A percentile compares a stretch with the other conserved stretches of the same genome.
phyloP scores from a whole-genome alignment of 257 asterid species.

The Forsythia suspensa region DNA sequence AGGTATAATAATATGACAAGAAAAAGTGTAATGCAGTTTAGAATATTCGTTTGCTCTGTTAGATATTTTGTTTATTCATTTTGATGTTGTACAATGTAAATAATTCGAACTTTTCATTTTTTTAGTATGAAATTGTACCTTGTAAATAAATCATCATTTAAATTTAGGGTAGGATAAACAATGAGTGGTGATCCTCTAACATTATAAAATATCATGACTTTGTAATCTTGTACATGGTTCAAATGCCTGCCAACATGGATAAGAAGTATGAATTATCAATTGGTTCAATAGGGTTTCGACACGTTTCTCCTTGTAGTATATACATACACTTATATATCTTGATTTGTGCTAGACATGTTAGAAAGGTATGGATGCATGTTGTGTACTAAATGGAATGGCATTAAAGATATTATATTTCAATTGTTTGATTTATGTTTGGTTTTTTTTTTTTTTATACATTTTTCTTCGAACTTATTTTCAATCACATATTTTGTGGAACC shows the following conservation, averaged over 20 bases:
- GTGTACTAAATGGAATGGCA: not conserved
- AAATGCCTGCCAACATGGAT: constrained; percentile 20
- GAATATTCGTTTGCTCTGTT: not conserved
- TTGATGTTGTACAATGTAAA: too few species aligned
- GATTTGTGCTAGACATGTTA: constrained; percentile 34
- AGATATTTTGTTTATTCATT: too few species aligned
- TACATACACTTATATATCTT: not conserved
- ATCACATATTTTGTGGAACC: too few species aligned
- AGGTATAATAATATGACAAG: not conserved
- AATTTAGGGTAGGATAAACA: not conserved
- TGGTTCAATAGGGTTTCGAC: constrained; percentile 22
- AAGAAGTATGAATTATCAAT: constrained; percentile 3
- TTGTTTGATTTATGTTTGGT: too few species aligned
- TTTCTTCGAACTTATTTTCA: too few species aligned
- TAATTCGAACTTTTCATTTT: not conserved
- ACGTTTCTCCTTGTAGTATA: constrained; percentile 1
- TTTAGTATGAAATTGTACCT: not conserved
- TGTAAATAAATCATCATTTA: not conserved
- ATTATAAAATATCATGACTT: constrained; percentile 1
- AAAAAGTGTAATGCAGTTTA: not conserved
- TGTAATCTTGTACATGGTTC: constrained; percentile 20
- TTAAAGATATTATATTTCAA: not conserved
- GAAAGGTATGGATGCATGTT: constrained; percentile 14
- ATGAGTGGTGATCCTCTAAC: constrained; percentile 29
- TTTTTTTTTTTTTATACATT: too few species aligned